A percentile compares a stretch with the other conserved stretches of the same genome.
Evolutionary conservation across 192 early-diverging fungal species (phyloP).

Genomic region (Gigaspora rosea): DNA sequence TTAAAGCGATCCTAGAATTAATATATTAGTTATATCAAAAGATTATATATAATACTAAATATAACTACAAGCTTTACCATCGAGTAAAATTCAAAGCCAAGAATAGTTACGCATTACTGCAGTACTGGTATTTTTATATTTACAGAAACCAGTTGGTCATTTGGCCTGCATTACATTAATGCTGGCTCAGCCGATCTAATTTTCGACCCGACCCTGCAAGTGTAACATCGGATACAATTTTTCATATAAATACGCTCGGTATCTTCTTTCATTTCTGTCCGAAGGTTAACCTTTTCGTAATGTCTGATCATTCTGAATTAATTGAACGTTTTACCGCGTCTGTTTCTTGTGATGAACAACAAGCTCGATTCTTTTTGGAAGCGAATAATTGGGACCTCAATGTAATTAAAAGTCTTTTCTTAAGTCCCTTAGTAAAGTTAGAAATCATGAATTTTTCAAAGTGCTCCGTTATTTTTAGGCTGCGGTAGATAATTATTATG

Average conservation of each 20-base stretch:
- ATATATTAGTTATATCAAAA: neutral
- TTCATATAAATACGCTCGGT: neutral
- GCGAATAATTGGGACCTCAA: slow-evolving; percentile 80
- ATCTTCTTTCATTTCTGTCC: neutral
- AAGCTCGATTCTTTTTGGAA: slow-evolving; percentile 75
- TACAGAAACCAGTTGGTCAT: no score
- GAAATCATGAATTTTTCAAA: no score
- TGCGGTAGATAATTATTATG: slow-evolving; percentile 71
- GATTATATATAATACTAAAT: neutral
- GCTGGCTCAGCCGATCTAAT: no score
- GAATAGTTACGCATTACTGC: no score
- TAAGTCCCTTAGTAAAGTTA: neutral
- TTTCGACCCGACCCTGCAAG: no score
- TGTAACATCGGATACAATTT: no score
- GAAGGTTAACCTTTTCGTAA: neutral
- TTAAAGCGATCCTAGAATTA: slow-evolving; percentile 60
- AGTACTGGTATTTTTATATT: no score
- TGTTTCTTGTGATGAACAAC: slow-evolving; percentile 52
- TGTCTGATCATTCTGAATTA: slow-evolving; percentile 55
- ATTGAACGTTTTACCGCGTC: slow-evolving; percentile 62
- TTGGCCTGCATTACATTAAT: no score
- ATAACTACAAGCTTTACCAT: neutral
- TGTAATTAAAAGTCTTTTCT: slow-evolving; percentile 41
- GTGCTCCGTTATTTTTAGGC: slow-evolving; percentile 40
- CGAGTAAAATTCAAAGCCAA: no score